Evolutionary conservation across 345 rosid species (phyloP).

Genomic region (Citrus glauca): DNA sequence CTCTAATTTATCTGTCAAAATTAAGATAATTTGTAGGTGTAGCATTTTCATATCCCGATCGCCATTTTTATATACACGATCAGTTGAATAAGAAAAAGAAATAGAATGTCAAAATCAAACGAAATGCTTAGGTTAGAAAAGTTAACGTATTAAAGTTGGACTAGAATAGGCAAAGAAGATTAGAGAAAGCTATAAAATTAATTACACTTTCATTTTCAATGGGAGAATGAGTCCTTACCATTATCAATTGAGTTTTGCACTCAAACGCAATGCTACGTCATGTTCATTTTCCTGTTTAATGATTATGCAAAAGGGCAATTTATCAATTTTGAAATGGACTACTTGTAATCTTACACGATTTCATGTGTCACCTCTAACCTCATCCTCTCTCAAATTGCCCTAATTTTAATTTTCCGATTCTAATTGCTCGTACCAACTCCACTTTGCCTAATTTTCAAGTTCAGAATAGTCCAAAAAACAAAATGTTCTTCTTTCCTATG

Average conservation of each 20-base stretch:
- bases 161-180: not conserved
- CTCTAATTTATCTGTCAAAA: no score
- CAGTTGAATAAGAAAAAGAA: not conserved
- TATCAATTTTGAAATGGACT: not conserved
- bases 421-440: not conserved
- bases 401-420: not conserved
- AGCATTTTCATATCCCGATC: not conserved
- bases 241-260: slow-evolving; percentile 20
- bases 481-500: not conserved
- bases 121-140: not conserved
- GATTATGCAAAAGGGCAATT: not conserved
- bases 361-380: not conserved
- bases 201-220: slow-evolving; percentile 5
- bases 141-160: not conserved
- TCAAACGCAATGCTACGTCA: slow-evolving; percentile 25
- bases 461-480: not conserved
- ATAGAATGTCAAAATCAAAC: not conserved
- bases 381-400: not conserved
- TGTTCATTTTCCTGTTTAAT: slow-evolving; percentile 1
- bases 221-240: slow-evolving; percentile 11
- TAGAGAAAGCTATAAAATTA: not conserved
- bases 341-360: not conserved
- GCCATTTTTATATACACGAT: not conserved
- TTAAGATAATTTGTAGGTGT: no score
- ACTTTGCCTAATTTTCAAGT: not conserved